These are phyloP conservation scores for Arctium minus DNA, from an alignment of 129 eudicot species.

Conservation along the genomic window DNA sequence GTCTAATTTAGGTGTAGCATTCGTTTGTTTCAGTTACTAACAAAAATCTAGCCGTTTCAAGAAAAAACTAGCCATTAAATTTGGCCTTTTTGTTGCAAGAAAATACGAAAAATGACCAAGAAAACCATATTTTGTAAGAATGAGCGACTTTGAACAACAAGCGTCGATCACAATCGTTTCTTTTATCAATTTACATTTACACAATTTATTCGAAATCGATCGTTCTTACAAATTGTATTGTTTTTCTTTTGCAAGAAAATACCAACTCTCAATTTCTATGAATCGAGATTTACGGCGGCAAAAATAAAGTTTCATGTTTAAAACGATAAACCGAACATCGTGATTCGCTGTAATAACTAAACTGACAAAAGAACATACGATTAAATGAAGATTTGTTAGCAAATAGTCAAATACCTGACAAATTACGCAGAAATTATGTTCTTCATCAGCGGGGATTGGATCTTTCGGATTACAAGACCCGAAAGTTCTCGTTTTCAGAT, in stretches of 20 bases:
- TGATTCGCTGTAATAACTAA: constrained; percentile 14
- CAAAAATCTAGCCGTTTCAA: no score
- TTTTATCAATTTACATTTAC: no score
- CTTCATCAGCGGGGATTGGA: constrained; percentile 34
- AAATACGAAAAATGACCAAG: no score
- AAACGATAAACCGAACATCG: not conserved
- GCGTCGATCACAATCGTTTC: not conserved
- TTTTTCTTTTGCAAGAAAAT: not conserved
- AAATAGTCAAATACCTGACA: constrained; percentile 54
- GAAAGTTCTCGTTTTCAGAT: constrained; percentile 49
- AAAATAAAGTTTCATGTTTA: not conserved
- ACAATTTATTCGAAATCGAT: not conserved
- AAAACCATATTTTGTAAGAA: no score
- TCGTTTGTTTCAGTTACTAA: no score
- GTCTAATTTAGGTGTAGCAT: no score
- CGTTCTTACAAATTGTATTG: not conserved
- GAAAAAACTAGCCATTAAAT: no score
- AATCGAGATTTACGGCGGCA: not conserved
- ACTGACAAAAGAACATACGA: not conserved
- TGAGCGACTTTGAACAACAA: no score
- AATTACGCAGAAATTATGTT: constrained; percentile 56
- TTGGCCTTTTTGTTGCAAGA: no score
- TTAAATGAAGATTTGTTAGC: not conserved
- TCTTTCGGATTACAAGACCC: constrained; percentile 36
- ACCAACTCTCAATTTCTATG: not conserved